phyloP scores from a whole-genome alignment of 2,329 filamentous ascomycete genomes.

The Colletotrichum sp. region DNA sequence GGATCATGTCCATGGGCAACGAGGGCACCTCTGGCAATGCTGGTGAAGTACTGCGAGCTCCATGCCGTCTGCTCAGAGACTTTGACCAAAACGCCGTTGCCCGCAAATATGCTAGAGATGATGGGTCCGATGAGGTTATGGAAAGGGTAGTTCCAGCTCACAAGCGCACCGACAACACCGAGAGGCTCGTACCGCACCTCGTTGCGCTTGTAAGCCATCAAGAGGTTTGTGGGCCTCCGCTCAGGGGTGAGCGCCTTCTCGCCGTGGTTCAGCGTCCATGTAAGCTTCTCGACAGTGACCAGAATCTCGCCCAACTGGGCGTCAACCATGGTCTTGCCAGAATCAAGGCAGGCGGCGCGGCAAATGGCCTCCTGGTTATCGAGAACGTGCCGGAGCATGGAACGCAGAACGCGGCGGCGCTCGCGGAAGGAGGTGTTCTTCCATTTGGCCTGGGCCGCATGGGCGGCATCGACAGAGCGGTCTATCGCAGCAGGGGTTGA shows the following conservation, averaged over 20 bases:
- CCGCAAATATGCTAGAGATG: constrained; percentile 88
- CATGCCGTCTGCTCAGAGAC: constrained; percentile 95
- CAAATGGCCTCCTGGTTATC: constrained; percentile 91
- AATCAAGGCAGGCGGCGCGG: constrained; percentile 85
- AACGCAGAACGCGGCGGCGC: constrained; percentile 78
- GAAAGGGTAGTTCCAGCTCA: constrained; percentile 98
- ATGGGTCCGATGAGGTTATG: constrained; percentile 94
- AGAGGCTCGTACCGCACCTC: constrained; percentile 89
- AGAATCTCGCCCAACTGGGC: constrained; percentile 93
- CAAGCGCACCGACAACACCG: constrained; percentile 88
- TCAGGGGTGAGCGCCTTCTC: constrained; percentile 78
- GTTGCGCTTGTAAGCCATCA: constrained; percentile 96
- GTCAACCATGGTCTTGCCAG: constrained; percentile 95
- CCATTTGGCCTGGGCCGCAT: constrained; percentile 79
- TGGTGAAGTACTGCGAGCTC: constrained; percentile 83
- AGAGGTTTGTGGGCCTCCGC: constrained; percentile 80
- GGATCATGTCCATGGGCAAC: constrained; percentile 82
- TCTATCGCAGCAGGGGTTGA: constrained; percentile 81
- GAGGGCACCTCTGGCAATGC: constrained; percentile 80
- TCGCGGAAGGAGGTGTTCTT: constrained; percentile 77
- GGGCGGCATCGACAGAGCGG: constrained; percentile 74
- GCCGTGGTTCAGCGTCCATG: constrained; percentile 92
- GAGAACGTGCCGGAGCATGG: constrained; percentile 81
- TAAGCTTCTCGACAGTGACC: constrained; percentile 90
- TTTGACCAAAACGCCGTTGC: constrained; percentile 92